Evolutionary conservation across 345 rosid species (phyloP).

Genomic region (sweet orange (Citrus sinensis)): DNA sequence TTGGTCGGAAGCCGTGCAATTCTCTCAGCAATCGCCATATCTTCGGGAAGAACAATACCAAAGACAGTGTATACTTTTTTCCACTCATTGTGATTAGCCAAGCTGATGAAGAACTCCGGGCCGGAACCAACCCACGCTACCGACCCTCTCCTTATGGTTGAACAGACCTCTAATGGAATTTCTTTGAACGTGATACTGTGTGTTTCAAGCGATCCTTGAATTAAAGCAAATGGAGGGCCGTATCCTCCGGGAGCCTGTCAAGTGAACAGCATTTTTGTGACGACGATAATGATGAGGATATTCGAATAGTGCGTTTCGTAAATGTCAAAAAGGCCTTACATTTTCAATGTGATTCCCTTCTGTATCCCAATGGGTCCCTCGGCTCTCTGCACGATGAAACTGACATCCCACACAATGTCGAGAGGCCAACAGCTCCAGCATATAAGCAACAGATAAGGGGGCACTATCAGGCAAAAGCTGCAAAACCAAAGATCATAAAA

Average conservation of each 20-base stretch:
- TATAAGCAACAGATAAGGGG: constrained; percentile 49
- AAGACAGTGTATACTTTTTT: constrained; percentile 37
- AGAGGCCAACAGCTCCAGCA: constrained; percentile 43
- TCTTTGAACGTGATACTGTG: constrained; percentile 34
- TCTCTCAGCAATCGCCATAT: constrained; percentile 43
- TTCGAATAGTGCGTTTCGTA: no score
- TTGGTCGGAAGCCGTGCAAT: constrained; percentile 42
- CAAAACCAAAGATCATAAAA: background rate
- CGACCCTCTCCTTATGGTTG: constrained; percentile 41
- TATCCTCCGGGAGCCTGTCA: constrained; percentile 45
- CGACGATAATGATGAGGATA: no score
- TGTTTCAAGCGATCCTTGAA: constrained; percentile 57
- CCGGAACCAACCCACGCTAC: constrained; percentile 56
- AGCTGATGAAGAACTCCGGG: constrained; percentile 58
- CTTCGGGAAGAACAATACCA: constrained; percentile 48
- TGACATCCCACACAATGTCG: constrained; percentile 60
- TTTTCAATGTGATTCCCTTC: constrained; percentile 43
- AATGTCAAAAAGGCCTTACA: constrained; percentile 22
- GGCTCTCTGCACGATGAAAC: constrained; percentile 52
- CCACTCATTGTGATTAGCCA: constrained; percentile 55
- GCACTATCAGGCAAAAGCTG: constrained; percentile 61
- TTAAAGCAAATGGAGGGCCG: constrained; percentile 55
- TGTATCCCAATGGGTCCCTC: constrained; percentile 45
- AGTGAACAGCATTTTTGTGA: background rate
- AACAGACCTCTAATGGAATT: constrained; percentile 38